Evolutionary conservation across 768 basidiomycete genomes (phyloP), one percentile per base, ranked within the genome.

Genomic region (Tylopilus sp.): DNA sequence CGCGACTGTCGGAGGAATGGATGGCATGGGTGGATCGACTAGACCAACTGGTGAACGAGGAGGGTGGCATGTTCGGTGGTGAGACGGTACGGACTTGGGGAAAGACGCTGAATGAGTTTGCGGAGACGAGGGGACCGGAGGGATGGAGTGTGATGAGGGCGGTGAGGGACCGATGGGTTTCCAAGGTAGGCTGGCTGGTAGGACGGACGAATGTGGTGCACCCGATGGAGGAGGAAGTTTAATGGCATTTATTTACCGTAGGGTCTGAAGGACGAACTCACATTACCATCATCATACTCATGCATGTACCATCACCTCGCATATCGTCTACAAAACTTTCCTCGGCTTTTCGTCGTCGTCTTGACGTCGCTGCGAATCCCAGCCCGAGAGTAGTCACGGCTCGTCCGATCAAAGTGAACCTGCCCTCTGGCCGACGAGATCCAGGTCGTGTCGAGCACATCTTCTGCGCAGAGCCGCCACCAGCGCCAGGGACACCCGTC

Each of bases 1-100:
- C 83, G 2, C 83, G 88, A 10, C 68, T 93, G 23, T 59, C 74
- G 8, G 76, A 83, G 46, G 90, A 93, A 64, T 92, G 91, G 90
- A 78, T 72, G 45, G 82, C 81, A 13, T 93, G 90, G 90, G 73
- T 90, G 18, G 75, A 80, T 35, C 76, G 76, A 42, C 76, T 93
- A 26, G 87, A 91, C 57, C 72, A 79, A 9, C 69, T 80, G 15
- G 86, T 89, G 5, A 93, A 92, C 61, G 73, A 69, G 13, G 75
- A 85, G 54, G 87, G 81, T 6, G 82, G 87, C 6, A 89, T 93
- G 89, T 91, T 91, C 64, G 82, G 87, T 3, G 76, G 73, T 31
- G 88, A 91, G 53, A 79, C 77, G 9, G 88, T 85, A 38, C 69
- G 75, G 56, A 71, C 69, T 6, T 93, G 90, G 90, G 83, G 84